phyloP scores from a whole-genome alignment of 116 monocot species.

The Papilionanthe hybrid region DNA sequence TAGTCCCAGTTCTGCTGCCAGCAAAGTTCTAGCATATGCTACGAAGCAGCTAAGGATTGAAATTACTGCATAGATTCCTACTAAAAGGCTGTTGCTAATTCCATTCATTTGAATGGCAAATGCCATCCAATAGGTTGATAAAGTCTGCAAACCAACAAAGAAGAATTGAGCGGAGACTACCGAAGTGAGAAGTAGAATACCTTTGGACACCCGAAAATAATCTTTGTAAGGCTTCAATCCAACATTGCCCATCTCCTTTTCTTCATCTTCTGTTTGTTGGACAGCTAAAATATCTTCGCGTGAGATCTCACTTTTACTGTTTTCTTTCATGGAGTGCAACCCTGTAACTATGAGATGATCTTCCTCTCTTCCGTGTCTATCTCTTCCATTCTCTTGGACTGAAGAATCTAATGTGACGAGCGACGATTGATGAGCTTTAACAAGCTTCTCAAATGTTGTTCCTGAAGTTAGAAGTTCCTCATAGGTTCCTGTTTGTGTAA shows the following conservation, averaged over 20 bases:
- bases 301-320: constrained; percentile 29
- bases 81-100: constrained; percentile 30
- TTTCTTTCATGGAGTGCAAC: constrained; percentile 1
- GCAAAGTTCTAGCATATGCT: constrained; percentile 37
- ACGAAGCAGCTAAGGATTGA: constrained; percentile 57
- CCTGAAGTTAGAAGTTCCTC: constrained; percentile 46
- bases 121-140: constrained; percentile 75
- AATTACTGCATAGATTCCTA: constrained; percentile 54
- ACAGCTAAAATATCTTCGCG: constrained; percentile 15
- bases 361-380: neutral
- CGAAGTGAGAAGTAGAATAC: constrained; percentile 14
- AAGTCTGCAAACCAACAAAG: constrained; percentile 41
- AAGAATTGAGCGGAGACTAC: constrained; percentile 26
- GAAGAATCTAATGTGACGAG: constrained; percentile 38
- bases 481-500: constrained; percentile 62
- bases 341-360: neutral
- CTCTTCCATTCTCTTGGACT: constrained; percentile 7
- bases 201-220: constrained; percentile 50
- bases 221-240: constrained; percentile 73
- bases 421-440: constrained; percentile 67
- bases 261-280: constrained; percentile 72
- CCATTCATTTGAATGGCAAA: constrained; percentile 38
- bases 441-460: constrained; percentile 64
- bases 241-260: constrained; percentile 56
- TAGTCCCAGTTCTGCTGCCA: constrained; percentile 45